Evolutionary conservation across 371 early-diverging fungal species (phyloP).

Genomic region (Smittium mucronatum): DNA sequence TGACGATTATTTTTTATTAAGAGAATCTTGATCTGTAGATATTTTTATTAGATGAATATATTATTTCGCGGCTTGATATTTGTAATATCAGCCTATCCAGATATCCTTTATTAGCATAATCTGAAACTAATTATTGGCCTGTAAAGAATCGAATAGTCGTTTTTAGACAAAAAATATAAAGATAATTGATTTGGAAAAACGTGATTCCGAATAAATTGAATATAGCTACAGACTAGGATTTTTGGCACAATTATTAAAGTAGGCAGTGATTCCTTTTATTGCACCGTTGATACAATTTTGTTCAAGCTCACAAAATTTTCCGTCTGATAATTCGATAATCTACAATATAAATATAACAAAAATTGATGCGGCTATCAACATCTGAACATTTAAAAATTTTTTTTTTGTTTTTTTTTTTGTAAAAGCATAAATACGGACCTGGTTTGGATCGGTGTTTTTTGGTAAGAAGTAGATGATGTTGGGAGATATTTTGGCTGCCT

Average conservation of each 20-base stretch:
- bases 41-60: too few relatives aligned
- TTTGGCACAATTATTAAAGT: constrained; percentile 49
- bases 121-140: too few relatives aligned
- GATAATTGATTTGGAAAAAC: neutral
- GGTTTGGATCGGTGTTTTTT: constrained; percentile 51
- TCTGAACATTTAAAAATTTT: too few relatives aligned
- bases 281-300: constrained; percentile 43
- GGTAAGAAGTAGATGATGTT: constrained; percentile 80
- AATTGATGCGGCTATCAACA: too few relatives aligned
- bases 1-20: neutral
- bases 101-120: too few relatives aligned
- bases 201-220: constrained; percentile 1
- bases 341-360: neutral
- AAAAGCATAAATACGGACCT: constrained; percentile 38
- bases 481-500: constrained; percentile 48
- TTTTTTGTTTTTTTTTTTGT: constrained; percentile 1
- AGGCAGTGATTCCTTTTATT: constrained; percentile 52
- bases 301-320: constrained; percentile 55
- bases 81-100: too few relatives aligned
- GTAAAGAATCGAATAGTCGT: neutral
- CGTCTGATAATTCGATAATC: neutral
- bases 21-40: too few relatives aligned
- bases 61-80: too few relatives aligned
- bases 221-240: neutral
- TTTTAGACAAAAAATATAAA: constrained; percentile 1